These are phyloP conservation scores for Diaporthe humulicola DNA, from an alignment of 2,329 filamentous ascomycete genomes.

Conservation along the genomic window DNA sequence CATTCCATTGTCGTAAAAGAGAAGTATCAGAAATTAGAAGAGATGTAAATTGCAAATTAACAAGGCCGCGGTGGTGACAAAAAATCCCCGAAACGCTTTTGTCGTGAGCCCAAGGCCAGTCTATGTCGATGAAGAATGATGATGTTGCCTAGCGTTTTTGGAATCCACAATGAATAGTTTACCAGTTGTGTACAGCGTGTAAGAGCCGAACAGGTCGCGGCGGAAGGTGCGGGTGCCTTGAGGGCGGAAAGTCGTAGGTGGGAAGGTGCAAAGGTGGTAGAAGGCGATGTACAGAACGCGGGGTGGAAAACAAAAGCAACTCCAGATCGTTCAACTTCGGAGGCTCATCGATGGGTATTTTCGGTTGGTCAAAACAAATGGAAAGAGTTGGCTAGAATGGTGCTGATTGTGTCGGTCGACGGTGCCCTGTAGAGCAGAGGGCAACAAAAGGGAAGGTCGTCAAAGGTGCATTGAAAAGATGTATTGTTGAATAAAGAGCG, in stretches of 20 bases:
- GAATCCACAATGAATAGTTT: constrained; percentile 30
- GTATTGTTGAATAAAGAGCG: constrained; percentile 39
- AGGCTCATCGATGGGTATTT: constrained; percentile 60
- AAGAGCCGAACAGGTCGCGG: constrained; percentile 7
- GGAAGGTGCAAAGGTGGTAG: constrained; percentile 35
- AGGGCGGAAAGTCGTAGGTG: constrained; percentile 22
- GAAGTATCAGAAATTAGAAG: constrained; percentile 42
- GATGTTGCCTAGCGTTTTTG: constrained; percentile 36
- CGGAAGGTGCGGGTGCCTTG: constrained; percentile 26
- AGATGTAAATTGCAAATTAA: constrained; percentile 44
- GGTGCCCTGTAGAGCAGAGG: constrained; percentile 48
- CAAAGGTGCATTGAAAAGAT: constrained; percentile 43
- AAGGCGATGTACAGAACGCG: constrained; percentile 39
- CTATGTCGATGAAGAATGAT: constrained; percentile 42
- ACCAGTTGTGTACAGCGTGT: constrained; percentile 35
- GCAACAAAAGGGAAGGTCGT: constrained; percentile 48
- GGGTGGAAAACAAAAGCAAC: constrained; percentile 48
- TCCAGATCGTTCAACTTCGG: constrained; percentile 60
- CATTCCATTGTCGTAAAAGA: constrained; percentile 76
- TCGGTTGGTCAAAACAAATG: constrained; percentile 53
- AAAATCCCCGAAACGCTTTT: constrained; percentile 43
- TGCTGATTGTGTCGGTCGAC: constrained; percentile 47
- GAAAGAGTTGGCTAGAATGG: constrained; percentile 43
- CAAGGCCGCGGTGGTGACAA: constrained; percentile 44
- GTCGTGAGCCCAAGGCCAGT: constrained; percentile 34